Evolutionary conservation across 257 asterid species (phyloP).

Genomic region (Solanum phureja): DNA sequence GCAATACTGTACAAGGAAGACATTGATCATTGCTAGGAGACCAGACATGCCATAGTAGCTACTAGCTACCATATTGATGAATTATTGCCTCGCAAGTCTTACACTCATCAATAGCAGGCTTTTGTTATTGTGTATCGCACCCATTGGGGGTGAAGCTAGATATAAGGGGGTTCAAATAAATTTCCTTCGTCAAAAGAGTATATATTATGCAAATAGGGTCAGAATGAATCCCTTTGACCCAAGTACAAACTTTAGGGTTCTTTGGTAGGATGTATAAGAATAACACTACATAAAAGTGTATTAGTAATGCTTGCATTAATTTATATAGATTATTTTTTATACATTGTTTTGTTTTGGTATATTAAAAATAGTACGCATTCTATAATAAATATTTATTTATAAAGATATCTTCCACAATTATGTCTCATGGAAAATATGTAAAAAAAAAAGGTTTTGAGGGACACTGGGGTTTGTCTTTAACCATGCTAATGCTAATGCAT

Average conservation of each 20-base stretch:
- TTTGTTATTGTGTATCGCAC: neutral
- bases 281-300: no score
- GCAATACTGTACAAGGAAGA: neutral
- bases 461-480: neutral
- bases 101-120: neutral
- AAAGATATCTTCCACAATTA: neutral
- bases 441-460: neutral
- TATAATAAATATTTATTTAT: no score
- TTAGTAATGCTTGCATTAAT: no score
- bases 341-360: no score
- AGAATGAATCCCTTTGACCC: neutral
- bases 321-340: no score
- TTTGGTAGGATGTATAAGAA: neutral
- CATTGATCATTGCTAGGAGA: neutral
- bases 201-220: neutral
- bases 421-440: neutral
- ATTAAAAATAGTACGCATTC: neutral
- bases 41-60: neutral
- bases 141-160: neutral
- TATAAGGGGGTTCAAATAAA: neutral
- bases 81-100: neutral
- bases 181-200: neutral
- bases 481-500: neutral
- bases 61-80: neutral
- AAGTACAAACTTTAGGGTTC: neutral